Evolutionary conservation across 768 basidiomycete genomes (phyloP).

Genomic region (Sarcodon sp.): DNA sequence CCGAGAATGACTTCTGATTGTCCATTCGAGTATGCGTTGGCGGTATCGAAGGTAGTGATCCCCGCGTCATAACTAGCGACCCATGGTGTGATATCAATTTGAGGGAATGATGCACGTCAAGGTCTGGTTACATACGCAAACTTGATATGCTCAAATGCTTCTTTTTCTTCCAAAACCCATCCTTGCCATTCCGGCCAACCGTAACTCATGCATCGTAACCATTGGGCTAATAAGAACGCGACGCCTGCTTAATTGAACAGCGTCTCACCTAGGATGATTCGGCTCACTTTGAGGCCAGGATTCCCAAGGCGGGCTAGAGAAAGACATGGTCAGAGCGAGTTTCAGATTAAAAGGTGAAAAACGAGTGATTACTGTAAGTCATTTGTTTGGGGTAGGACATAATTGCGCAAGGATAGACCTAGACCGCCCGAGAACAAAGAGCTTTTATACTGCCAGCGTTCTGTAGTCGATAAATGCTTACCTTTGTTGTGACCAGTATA

Average conservation of each 20-base stretch:
- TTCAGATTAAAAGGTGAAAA: too few relatives aligned
- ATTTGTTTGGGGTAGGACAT: too few relatives aligned
- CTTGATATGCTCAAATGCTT: conserved; percentile 26
- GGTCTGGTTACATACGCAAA: conserved; percentile 20
- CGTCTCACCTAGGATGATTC: conserved; percentile 15
- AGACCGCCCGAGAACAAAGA: too few relatives aligned
- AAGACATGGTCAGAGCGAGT: not conserved
- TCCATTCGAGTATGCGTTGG: conserved; percentile 26
- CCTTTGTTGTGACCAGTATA: too few relatives aligned
- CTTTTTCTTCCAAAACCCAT: conserved; percentile 26
- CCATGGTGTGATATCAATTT: not conserved
- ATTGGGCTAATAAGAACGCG: not conserved
- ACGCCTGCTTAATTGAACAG: not conserved
- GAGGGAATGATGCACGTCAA: not conserved
- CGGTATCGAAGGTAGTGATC: conserved; percentile 27
- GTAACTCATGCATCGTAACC: conserved; percentile 18
- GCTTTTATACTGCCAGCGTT: too few relatives aligned
- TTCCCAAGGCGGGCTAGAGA: conserved; percentile 15
- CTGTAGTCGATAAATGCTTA: too few relatives aligned
- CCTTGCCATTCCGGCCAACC: conserved; percentile 16
- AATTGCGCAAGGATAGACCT: too few relatives aligned
- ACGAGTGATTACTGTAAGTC: too few relatives aligned
- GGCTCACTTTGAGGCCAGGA: conserved; percentile 16
- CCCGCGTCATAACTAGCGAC: conserved; percentile 23
- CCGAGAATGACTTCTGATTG: conserved; percentile 31